Percentiles rank a stretch among this genome's conserved stretches.
Evolutionary conservation across 257 asterid genomes (phyloP).

Genomic region (Mitragyna speciosa): DNA sequence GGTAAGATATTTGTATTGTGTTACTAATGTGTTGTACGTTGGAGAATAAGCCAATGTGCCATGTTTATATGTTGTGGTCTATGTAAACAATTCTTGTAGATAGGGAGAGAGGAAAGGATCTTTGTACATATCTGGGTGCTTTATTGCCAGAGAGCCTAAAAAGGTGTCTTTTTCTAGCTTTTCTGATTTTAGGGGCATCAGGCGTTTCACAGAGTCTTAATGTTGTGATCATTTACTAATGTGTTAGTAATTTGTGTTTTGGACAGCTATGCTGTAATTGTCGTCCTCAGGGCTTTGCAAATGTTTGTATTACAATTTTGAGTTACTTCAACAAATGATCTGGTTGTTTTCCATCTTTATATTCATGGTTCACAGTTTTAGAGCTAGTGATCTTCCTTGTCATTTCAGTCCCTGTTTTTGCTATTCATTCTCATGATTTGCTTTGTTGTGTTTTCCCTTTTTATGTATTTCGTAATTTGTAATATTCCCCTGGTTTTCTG

Average conservation of each 20-base stretch:
- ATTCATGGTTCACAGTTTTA: not conserved
- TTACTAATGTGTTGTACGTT: too few species aligned
- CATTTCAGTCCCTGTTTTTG: not conserved
- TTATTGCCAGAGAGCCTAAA: not conserved
- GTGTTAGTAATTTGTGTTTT: not conserved
- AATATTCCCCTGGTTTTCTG: not conserved
- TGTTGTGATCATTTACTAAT: not conserved
- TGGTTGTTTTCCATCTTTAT: not conserved
- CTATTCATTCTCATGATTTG: not conserved
- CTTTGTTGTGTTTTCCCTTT: not conserved
- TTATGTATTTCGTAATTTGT: not conserved
- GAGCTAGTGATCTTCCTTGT: constrained; percentile 1
- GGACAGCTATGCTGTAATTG: not conserved
- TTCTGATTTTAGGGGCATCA: constrained; percentile 5
- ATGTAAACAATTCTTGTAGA: too few species aligned
- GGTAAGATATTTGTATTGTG: too few species aligned
- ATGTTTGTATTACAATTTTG: not conserved
- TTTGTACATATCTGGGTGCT: not conserved
- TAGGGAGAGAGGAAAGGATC: not conserved
- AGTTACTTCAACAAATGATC: not conserved
- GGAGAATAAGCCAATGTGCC: not conserved
- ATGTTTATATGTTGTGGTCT: not conserved
- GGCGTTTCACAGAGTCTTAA: not conserved
- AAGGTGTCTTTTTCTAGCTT: not conserved
- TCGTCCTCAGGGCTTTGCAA: not conserved